Evolutionary conservation across 2,329 filamentous ascomycete species (phyloP), one percentile per base, ranked within the genome.

Genomic region (Domatiomyces catenatus): DNA sequence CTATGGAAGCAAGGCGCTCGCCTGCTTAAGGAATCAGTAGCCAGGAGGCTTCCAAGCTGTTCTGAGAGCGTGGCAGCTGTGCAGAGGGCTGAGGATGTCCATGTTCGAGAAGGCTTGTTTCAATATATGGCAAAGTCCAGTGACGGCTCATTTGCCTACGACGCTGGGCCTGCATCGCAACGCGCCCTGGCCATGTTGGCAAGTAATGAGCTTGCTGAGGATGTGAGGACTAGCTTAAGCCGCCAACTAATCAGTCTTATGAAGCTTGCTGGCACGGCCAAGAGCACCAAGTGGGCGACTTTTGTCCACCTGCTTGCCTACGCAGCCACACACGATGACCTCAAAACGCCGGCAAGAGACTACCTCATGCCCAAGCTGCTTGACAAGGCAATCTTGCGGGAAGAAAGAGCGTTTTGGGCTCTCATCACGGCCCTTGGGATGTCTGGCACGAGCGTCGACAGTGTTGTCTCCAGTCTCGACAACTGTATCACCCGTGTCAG

Each of bases 191-290:
- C 76, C 50, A 73, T 74, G 28, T 66, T 86, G 8, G 77, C 83
- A 44, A 66, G 74, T 12, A 48, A 56, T 1, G 59, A 59, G 12
- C 42, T 64, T 15, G 69, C 73, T 15, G 66, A 71, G 2, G 71
- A 75, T 43, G 71, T 77, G 46, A 66, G 72, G 47, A 73, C 73
- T 1, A 69, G 89, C 46, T 71, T 78, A 19, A 65, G 84, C 8
- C 77, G 89, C 60, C 86, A 94, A 65, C 70, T 95, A 24, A 82
- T 88, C 63, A 85, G 90, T 63, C 71, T 94, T 17, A 77, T 94
- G 17, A 76, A 80, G 26, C 85, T 95, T 62, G 87, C 89, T 2
- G 78, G 80, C 55, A 79, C 82, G 59, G 93, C 88, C 2, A 80
- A 85, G 0, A 81, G 82, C 5, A 92, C 94, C 81, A 80, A 84